Evolutionary conservation across 164 flowering plant species (phyloP), one percentile per base, ranked within the genome.

Genomic region (Tetracentron sinense): DNA sequence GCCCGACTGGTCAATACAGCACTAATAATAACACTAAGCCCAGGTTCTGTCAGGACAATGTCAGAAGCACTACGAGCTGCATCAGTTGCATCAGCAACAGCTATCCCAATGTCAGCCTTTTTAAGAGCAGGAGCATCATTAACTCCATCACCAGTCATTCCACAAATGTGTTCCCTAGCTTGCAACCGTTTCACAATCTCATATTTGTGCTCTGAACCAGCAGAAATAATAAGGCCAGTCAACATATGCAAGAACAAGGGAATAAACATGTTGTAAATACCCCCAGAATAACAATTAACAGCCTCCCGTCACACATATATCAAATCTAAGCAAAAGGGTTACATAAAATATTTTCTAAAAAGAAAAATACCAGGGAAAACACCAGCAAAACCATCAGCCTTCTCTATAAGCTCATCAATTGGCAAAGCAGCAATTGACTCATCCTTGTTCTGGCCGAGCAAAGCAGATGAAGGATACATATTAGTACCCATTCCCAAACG

Each of bases 111-210:
- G 67, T 90, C 97, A 46, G 95, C 97, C 71, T 85, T 88, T 79
- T 90, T 90, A 17, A 90, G 82, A 55, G 95, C 97, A 57, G 97
- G 97, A 50, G 97, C 97, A 78, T 90, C 97, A 66, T 90, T 90
- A 15, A 90, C 97, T 59, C 97, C 97, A 79, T 90, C 97, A 42
- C 97, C 97, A 51, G 97, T 90, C 97, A 90, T 90, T 65, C 97
- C 97, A 74, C 97, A 90, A 6, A 86, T 85, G 62, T 90, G 95
- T 56, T 88, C 86, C 72, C 85, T 78, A 8, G 85, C 94, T 82
- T 90, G 97, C 75, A 90, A 68, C 10, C 89, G 77, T 68, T 81
- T 88, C 4, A 90, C 95, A 46, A 90, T 90, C 76, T 90, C 97
- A 57, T 86, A 90, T 48, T 90, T 90, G 74, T 88, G 97, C 74